Evolutionary conservation across 1,139 yeast species (phyloP), one percentile per base, ranked within the genome.

Genomic region (Suhomyces terraborum): DNA sequence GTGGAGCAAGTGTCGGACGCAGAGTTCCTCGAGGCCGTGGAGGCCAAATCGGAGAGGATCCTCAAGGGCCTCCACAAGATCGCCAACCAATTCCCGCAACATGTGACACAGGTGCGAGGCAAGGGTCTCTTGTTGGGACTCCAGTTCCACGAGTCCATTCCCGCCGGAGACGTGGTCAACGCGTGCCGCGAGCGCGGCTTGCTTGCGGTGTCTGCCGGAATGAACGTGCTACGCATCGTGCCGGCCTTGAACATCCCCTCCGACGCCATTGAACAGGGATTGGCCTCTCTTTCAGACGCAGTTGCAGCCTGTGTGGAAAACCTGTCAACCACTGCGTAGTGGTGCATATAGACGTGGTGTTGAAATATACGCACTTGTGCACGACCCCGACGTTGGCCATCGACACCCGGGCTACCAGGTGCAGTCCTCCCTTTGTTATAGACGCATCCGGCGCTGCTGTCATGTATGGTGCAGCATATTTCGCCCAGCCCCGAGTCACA

Each of bases 211-310:
- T 84, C 95, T 32, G 96, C 97, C 10, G 98, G 98, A 39, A 82
- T 84, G 58, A 89, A 89, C 59, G 93, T 94, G 5, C 68, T 93
- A 38, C 79, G 98, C 65, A 73, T 93, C 47, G 94, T 93, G 17
- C 98, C 98, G 17, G 95, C 98, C 4, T 75, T 93, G 59, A 89
- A 86, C 53, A 88, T 89, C 47, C 84, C 82, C 22, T 80, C 83
- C 41, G 82, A 79, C 20, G 78, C 77, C 32, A 79, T 88, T 37
- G 72, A 73, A 30, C 77, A 79, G 51, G 98, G 98, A 18, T 65
- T 91, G 42, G 73, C 69, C 13, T 77, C 88, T 36, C 77, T 93
- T 46, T 82, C 24, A 12, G 36, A 34, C 10, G 35, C 35, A 8
- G 26, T 32, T 18, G 28, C 35, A 17, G 32, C 32, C 9, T 30